These are phyloP conservation scores for Epichloe scottii DNA, from an alignment of 2,329 filamentous ascomycete species.

Conservation along the genomic window DNA sequence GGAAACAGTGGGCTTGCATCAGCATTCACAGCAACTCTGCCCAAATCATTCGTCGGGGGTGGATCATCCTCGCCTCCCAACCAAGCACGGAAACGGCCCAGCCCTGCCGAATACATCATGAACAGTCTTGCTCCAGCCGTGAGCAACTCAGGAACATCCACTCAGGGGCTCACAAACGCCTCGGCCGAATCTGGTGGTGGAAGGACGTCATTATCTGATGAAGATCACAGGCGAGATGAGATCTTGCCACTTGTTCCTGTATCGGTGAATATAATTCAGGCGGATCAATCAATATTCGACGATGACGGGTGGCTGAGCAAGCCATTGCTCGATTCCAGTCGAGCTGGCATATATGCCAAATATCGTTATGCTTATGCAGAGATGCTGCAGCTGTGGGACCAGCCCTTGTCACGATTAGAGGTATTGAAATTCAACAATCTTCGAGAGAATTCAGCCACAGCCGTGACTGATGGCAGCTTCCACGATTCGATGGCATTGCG, in stretches of 20 bases:
- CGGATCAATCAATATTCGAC: conserved; percentile 54
- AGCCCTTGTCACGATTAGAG: conserved; percentile 50
- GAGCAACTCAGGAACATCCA: conserved; percentile 26
- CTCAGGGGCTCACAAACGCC: conserved; percentile 35
- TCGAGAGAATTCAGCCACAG: conserved; percentile 29
- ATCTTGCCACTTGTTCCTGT: conserved; percentile 35
- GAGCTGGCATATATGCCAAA: conserved; percentile 37
- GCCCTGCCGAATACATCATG: conserved; percentile 49
- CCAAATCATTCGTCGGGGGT: conserved; percentile 28
- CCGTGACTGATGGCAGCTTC: conserved; percentile 19
- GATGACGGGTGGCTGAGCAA: conserved; percentile 53
- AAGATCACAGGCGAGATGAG: conserved; percentile 36
- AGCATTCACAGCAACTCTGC: conserved; percentile 42
- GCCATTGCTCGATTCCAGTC: conserved; percentile 42
- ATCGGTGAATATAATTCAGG: conserved; percentile 39
- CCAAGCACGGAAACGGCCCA: conserved; percentile 39
- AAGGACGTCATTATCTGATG: conserved; percentile 41
- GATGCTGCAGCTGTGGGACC: conserved; percentile 53
- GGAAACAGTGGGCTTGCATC: conserved; percentile 43
- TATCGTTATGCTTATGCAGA: conserved; percentile 58
- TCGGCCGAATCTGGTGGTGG: conserved; percentile 33
- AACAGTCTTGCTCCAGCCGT: conserved; percentile 37
- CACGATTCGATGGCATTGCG: conserved; percentile 25
- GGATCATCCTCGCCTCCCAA: conserved; percentile 32
- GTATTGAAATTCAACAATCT: conserved; percentile 58